Base-by-base conservation (phyloP, 495 filamentous ascomycete species). In the Sporormia fimetaria region DNA sequence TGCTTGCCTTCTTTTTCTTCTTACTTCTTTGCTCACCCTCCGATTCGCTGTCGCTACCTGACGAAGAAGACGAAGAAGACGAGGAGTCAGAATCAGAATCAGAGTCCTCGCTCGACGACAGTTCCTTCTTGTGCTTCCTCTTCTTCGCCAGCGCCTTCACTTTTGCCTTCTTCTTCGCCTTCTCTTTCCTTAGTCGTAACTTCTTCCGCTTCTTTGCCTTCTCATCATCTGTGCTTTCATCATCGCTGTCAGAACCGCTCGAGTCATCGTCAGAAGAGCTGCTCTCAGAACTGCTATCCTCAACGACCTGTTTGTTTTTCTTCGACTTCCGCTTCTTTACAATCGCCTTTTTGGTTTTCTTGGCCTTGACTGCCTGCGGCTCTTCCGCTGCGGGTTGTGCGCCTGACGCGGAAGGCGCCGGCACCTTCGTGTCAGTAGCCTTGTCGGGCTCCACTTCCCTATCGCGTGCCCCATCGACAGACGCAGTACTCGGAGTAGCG, bases 1-100 rank as follows among this genome's bases (percentile, higher is more conserved):
- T 16, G 57, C 22, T 60, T 61, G 34, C 57, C 52, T 63, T 57
- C 14, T 53, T 57, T 45, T 61, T 62, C 11, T 51, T 55, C n/a
- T n/a, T n/a, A n/a, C n/a, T n/a, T n/a, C n/a, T n/a, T n/a, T n/a
- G n/a, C n/a, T n/a, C n/a, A n/a, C n/a, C n/a, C n/a, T n/a, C n/a
- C n/a, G n/a, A n/a, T n/a, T n/a, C n/a, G n/a, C n/a, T n/a, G n/a
- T n/a, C n/a, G n/a, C n/a, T n/a, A n/a, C n/a, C n/a, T n/a, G n/a
- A n/a, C n/a, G n/a, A n/a, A n/a, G n/a, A n/a, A n/a, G 43, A 43
- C 3, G 27, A 25, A 3, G 43, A 47, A 6, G 37, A 39, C 10
- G 27, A 30, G 17, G n/a, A 17, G 20, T 10, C 17, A 10, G 22
- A 30, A 16, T 40, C 37, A 21, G 23, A 14, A 7, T 7, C 7